These are phyloP conservation scores for Beauveria australis DNA, from an alignment of 2,329 filamentous ascomycete species.

Conservation along the genomic window DNA sequence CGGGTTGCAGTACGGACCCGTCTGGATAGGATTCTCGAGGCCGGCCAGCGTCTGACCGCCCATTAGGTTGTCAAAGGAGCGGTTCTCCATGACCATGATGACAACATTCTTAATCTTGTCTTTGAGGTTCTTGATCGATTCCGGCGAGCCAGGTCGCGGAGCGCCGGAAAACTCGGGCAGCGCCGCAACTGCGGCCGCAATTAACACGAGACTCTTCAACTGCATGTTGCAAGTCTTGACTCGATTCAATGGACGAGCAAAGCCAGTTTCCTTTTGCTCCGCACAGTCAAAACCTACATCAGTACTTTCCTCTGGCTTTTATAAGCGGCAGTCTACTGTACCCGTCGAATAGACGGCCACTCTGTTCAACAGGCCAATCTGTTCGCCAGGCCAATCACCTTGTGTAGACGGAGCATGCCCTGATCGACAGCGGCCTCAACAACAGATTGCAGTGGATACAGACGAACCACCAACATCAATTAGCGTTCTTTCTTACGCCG, in stretches of 20 bases:
- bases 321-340: not conserved
- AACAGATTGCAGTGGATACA: slow-evolving; percentile 1
- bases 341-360: not conserved
- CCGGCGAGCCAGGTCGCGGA: slow-evolving; percentile 7
- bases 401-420: not conserved
- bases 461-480: not conserved
- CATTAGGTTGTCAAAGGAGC: slow-evolving; percentile 35
- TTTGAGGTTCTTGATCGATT: slow-evolving; percentile 20
- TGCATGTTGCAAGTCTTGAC: slow-evolving; percentile 1
- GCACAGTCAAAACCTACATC: not conserved
- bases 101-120: slow-evolving; percentile 40
- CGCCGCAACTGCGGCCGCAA: not conserved
- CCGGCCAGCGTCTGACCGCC: slow-evolving; percentile 30
- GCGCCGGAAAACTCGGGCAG: not conserved
- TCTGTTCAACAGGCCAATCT: not conserved
- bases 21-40: slow-evolving; percentile 33
- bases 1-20: slow-evolving; percentile 33
- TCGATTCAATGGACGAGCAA: no score
- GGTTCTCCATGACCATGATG: slow-evolving; percentile 38
- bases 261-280: no score
- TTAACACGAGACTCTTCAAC: not conserved
- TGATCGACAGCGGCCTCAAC: not conserved
- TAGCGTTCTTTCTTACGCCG: not conserved
- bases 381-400: not conserved
- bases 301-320: not conserved